Base-by-base conservation (phyloP, 2,329 filamentous ascomycete species). In the Zarea fungicola region DNA sequence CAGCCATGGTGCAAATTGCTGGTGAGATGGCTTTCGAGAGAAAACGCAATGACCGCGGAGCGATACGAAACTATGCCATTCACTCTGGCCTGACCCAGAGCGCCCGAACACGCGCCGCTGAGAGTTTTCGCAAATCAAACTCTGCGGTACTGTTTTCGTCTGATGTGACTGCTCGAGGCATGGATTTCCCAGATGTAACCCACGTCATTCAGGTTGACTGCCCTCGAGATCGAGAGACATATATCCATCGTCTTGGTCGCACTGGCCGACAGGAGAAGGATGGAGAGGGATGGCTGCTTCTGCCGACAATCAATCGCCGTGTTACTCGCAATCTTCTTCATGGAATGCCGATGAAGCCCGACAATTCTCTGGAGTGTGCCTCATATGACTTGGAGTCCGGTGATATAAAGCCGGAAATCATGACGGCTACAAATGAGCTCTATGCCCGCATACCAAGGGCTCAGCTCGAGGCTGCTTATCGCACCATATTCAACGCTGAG, bases 131-230 rank as follows among this genome's bases (percentile, higher is more conserved):
- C 39, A 61, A 59, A 13, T 68, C 80, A n/a, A 62, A 68, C 23
- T 77, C 75, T 26, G 89, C 75, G 23, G 73, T 92, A 49, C 74
- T 91, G 39, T 78, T 90, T 62, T 88, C 87, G 2, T 88, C 87
- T 3, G 87, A 92, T 64, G 87, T 92, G 26, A 87, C 86, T 6
- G 86, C 87, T 11, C 77, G 87, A 65, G 87, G 87, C 56, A 89
- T 92, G 84, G 87, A 92, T 63, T 90, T 90, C 68, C 87, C 87
- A 23, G 74, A 81, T 46, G 87, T 91, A 19, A 86, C 84, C n/a
- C 85, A 89, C 59, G 86, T 90, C 53, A 83, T 91, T 51, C 87
- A 91, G 59, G 61, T 88, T 14, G 84, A 87, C 54, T 59, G 78
- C 5, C 84, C 87, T 2, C 69, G 73, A 5, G 77, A 80, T 53